Evolutionary conservation across 2,329 filamentous ascomycete species (phyloP).

Genomic region (Atkinsonella hypoxylon): DNA sequence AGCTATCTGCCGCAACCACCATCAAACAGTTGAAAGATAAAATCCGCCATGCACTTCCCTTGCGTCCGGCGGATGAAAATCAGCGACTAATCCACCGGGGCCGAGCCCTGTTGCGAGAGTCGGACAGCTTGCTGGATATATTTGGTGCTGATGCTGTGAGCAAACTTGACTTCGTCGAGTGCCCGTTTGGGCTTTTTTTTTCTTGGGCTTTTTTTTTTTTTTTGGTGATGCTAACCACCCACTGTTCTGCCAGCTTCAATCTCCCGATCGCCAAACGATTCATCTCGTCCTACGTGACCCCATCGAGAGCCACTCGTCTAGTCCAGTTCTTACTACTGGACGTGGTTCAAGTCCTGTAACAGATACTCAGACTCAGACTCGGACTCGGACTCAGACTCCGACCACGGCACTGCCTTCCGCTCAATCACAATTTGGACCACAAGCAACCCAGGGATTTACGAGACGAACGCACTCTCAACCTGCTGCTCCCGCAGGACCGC

Average conservation of each 20-base stretch:
- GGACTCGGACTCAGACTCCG: too few relatives aligned
- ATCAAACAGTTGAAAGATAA: constrained; percentile 45
- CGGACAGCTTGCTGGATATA: constrained; percentile 42
- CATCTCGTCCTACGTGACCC: constrained; percentile 39
- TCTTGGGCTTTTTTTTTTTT: too few relatives aligned
- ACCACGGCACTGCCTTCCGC: constrained; percentile 5
- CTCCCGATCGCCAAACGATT: constrained; percentile 36
- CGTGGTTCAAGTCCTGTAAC: constrained; percentile 17
- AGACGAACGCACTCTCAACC: constrained; percentile 19
- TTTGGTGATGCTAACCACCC: constrained; percentile 9
- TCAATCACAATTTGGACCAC: constrained; percentile 14
- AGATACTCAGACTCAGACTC: not conserved
- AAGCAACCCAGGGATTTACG: constrained; percentile 16
- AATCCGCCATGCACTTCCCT: constrained; percentile 38
- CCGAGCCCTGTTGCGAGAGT: constrained; percentile 40
- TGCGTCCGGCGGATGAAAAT: constrained; percentile 39
- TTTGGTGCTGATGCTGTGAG: constrained; percentile 44
- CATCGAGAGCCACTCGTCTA: constrained; percentile 17
- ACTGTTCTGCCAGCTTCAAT: constrained; percentile 24
- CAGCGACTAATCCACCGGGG: constrained; percentile 51
- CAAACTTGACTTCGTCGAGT: constrained; percentile 1
- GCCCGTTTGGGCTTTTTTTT: not conserved
- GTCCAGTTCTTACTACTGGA: constrained; percentile 11
- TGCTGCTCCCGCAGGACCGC: constrained; percentile 15
- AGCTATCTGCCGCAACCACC: constrained; percentile 37